Evolutionary conservation across 2,329 filamentous ascomycete species (phyloP).

Genomic region (Rhynchosporium agropyri): DNA sequence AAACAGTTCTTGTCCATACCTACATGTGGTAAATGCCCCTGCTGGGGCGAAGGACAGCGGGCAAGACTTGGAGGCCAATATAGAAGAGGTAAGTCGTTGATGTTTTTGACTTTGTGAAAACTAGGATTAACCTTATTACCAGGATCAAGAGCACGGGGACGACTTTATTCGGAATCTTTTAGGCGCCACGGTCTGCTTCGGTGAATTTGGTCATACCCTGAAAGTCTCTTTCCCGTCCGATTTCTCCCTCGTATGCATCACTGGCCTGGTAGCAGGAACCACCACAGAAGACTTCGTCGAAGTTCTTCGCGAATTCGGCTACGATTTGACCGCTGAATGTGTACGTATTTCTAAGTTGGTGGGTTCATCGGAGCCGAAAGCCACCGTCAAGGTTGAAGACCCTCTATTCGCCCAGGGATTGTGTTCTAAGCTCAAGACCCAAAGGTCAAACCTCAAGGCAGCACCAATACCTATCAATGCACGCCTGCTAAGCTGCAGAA

Average conservation of each 20-base stretch:
- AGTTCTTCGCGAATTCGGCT: conserved; percentile 27
- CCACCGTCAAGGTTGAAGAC: conserved; percentile 33
- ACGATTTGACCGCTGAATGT: conserved; percentile 28
- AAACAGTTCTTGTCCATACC: conserved; percentile 23
- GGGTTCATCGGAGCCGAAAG: conserved; percentile 19
- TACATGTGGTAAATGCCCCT: background rate
- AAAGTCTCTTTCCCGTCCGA: conserved; percentile 37
- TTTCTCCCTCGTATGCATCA: conserved; percentile 36
- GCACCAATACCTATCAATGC: conserved; percentile 24
- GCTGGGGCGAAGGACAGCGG: conserved; percentile 3
- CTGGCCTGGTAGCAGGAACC: conserved; percentile 27
- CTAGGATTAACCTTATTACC: conserved; percentile 24
- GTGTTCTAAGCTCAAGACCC: conserved; percentile 22
- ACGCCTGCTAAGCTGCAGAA: conserved; percentile 33
- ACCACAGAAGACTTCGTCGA: conserved; percentile 26
- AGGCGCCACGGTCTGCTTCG: conserved; percentile 34
- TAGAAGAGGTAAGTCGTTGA: conserved; percentile 20
- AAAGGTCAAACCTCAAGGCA: conserved; percentile 24
- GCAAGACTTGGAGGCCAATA: conserved; percentile 20
- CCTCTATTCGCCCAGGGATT: conserved; percentile 33
- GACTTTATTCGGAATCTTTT: conserved; percentile 34
- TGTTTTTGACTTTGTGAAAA: conserved; percentile 17
- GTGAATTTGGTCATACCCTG: conserved; percentile 32
- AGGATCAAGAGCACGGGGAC: conserved; percentile 29
- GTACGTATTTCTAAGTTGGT: conserved; percentile 25